Evolutionary conservation across 495 filamentous ascomycete species (phyloP).

Genomic region (Tirmania nivea): DNA sequence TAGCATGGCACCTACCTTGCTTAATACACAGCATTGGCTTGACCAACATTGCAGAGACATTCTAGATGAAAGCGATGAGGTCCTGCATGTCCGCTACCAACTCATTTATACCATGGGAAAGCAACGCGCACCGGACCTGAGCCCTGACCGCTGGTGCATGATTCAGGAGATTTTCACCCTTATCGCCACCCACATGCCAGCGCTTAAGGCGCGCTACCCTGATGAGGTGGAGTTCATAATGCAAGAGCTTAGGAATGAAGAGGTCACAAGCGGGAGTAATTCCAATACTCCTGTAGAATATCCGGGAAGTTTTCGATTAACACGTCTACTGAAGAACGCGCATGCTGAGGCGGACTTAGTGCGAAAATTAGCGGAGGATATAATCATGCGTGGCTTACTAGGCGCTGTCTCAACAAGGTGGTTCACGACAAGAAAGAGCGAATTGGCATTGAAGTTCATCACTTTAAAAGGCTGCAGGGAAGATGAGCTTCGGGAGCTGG

Average conservation of each 20-base stretch:
- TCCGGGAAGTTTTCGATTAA: constrained; percentile 24
- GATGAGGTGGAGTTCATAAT: constrained; percentile 23
- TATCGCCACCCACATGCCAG: constrained; percentile 17
- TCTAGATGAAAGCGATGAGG: constrained; percentile 47
- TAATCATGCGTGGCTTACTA: no score
- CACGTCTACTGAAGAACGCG: constrained; percentile 25
- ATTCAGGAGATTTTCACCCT: constrained; percentile 34
- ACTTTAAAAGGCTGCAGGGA: constrained; percentile 21
- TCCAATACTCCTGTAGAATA: no score
- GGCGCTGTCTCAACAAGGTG: no score
- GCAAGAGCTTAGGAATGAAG: neutral
- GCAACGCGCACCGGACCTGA: constrained; percentile 32
- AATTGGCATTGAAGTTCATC: constrained; percentile 9
- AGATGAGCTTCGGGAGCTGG: neutral
- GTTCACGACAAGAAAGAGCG: no score
- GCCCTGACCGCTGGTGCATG: constrained; percentile 36
- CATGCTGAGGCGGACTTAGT: neutral
- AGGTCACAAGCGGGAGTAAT: no score
- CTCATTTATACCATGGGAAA: constrained; percentile 48
- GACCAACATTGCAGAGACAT: constrained; percentile 28
- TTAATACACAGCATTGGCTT: constrained; percentile 26
- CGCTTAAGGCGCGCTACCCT: constrained; percentile 15
- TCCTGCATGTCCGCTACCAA: constrained; percentile 37
- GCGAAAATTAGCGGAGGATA: constrained; percentile 6
- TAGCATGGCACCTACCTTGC: constrained; percentile 9